Base-by-base conservation (phyloP, 2,329 filamentous ascomycete species). In the Trichoderma guizhouense region DNA sequence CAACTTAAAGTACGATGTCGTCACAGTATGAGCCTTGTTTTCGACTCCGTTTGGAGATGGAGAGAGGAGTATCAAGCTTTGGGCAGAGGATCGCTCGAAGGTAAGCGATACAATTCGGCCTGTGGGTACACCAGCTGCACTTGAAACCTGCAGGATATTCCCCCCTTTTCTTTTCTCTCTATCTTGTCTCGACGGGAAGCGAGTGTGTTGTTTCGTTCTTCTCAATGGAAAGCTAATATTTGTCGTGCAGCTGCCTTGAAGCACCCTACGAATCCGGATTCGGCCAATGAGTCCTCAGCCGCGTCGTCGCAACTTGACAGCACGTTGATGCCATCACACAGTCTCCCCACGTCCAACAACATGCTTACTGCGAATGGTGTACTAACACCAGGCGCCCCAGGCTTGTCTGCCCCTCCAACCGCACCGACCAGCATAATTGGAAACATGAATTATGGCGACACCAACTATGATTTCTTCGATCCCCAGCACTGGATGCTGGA, bases 401-500 rank as follows among this genome's bases (percentile, higher is more conserved):
- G 84, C 57, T 77, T 88, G 30, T 83, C 81, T 32, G 81, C 83
- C 15, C 74, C 80, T 14, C 76, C 81, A 55, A 21, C 58, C 5
- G 82, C 81, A 30, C 80, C 84, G 24, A 84, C 83, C 74, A 83
- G 82, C 76, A 84, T 88, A 78, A 82, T 88, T 66, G 81, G 81
- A 30, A 83, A 83, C 34, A 81, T 89, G 74, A 86, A 86, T 75
- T 91, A 93, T 74, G 86, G 88, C 75, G 88, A 92, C 70, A 88
- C 89, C 11, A 92, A 90, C 76, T 94, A 94, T 80, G 93, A 97
- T 80, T 93, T 97, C 73, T 97, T 97, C 78, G 94, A 97, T 81
- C 93, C 95, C 1, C 87, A 97, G 77, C 93, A 95, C 80, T 98
- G 95, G 95, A 94, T 97, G 85, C 84, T 98, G 73, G 95, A 98